Evolutionary conservation across 306 rosid species (phyloP).

Genomic region (Prosopis cineraria): DNA sequence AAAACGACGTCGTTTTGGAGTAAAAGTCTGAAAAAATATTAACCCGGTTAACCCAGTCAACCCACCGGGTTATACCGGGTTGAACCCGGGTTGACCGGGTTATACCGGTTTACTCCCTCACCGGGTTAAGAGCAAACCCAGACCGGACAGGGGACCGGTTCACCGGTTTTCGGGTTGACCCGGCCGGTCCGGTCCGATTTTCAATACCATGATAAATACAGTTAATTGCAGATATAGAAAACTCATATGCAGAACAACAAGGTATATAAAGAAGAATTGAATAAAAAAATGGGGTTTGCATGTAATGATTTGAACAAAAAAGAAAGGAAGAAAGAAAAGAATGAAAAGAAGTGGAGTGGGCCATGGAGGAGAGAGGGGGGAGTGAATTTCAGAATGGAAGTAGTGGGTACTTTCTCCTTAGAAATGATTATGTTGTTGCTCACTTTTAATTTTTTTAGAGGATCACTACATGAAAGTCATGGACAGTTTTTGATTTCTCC

Average conservation of each 20-base stretch:
- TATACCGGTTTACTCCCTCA: no score
- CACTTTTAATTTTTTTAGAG: constrained; percentile 30
- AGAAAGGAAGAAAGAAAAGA: neutral
- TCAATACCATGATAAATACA: no score
- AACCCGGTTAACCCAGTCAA: no score
- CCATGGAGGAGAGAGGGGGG: constrained; percentile 34
- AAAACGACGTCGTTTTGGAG: no score
- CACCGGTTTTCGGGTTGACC: no score
- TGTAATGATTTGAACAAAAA: neutral
- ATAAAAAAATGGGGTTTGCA: neutral
- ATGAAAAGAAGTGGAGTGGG: constrained; percentile 32
- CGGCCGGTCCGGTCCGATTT: no score
- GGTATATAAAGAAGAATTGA: neutral
- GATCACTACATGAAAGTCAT: constrained; percentile 39
- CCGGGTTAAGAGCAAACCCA: no score
- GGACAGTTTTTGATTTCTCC: constrained; percentile 26
- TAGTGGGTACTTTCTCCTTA: constrained; percentile 37
- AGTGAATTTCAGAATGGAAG: constrained; percentile 31
- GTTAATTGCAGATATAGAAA: neutral
- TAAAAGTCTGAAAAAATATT: no score
- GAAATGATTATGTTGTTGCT: constrained; percentile 47
- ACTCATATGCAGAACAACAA: neutral
- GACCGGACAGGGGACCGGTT: no score
- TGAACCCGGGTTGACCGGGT: no score
- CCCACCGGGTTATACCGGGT: no score